Percentiles rank a stretch among this genome's conserved stretches.
Conservation (phyloP, 768 basidiomycete genomes). For the Tricholoma sp. region DNA sequence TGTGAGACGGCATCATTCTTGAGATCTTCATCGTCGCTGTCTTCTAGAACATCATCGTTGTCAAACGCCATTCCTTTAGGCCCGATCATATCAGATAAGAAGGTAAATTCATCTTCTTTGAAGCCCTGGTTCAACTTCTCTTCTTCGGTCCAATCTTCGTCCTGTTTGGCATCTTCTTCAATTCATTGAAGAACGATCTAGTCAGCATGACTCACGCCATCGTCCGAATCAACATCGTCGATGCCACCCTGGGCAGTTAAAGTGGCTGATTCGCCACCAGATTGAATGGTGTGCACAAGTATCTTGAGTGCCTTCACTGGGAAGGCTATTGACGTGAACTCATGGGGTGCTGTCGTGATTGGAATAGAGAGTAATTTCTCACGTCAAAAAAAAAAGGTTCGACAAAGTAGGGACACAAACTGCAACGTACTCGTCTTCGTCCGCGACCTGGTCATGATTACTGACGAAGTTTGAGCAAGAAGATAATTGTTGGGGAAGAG, state of each 20-base stretch:
- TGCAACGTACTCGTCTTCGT: constrained; percentile 72
- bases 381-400: constrained; percentile 16
- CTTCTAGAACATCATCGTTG: constrained; percentile 71
- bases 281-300: constrained; percentile 77
- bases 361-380: constrained; percentile 20
- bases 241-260: constrained; percentile 49
- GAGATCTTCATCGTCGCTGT: constrained; percentile 83
- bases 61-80: constrained; percentile 70
- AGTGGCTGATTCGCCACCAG: constrained; percentile 68
- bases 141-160: constrained; percentile 94
- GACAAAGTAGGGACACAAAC: constrained; percentile 5
- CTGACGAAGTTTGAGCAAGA: constrained; percentile 38
- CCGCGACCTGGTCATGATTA: constrained; percentile 94
- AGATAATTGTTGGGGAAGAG: constrained; percentile 1
- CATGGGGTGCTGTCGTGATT: constrained; percentile 62
- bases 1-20: constrained; percentile 81
- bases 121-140: constrained; percentile 55
- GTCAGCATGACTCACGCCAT: constrained; percentile 48
- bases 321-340: constrained; percentile 85
- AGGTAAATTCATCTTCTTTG: constrained; percentile 76
- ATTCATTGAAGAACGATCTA: neutral
- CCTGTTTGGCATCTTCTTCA: constrained; percentile 32
- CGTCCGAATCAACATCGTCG: constrained; percentile 67
- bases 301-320: constrained; percentile 91
- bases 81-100: constrained; percentile 79